Evolutionary conservation across 2,329 filamentous ascomycete species (phyloP), one percentile per base, ranked within the genome.

Genomic region (Pseudogymnoascus sp.): DNA sequence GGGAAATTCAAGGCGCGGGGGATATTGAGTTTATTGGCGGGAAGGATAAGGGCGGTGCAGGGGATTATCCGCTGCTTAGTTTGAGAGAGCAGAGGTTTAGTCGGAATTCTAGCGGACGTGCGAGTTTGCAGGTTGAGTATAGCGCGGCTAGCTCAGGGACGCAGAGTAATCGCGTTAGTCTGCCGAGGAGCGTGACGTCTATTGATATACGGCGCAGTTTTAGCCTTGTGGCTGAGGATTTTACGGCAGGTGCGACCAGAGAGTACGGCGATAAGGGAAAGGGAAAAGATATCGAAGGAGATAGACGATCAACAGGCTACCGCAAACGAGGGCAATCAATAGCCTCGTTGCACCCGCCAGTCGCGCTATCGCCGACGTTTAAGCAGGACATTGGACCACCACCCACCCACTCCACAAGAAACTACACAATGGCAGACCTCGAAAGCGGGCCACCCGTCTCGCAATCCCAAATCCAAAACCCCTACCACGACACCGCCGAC

Each of bases 61-160:
- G 81, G 76, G 79, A 78, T 65, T 80, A 81, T 65, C 82, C 83
- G 31, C 76, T 86, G 50, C 75, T 86, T 64, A 82, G 80, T 35
- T 76, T 86, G 59, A 80, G 82, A 21, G 81, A 86, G 72, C 81
- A 80, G 67, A 80, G 81, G 68, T 79, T 79, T 66, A 84, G 79
- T 69, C 76, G 81, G 62, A 75, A 81, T 68, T 80, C 38, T 4
- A 75, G 72, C 47, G 77, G 78, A 16, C 76, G 72, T 40, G 71
- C 68, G 40, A 80, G 78, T 68, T 69, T 80, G 61, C 72, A 77
- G 64, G 77, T 81, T 63, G 80, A 82, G 69, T 77, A 76, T 67
- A 80, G 77, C 67, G 70, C 70, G 21, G 72, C 70, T 66, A 69
- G 69, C 21, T 64, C 63, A 19, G 67, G 66, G 14, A 69, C 67